Conservation (phyloP, 352 stramenopile species). For the Phytopythium aichiense region DNA sequence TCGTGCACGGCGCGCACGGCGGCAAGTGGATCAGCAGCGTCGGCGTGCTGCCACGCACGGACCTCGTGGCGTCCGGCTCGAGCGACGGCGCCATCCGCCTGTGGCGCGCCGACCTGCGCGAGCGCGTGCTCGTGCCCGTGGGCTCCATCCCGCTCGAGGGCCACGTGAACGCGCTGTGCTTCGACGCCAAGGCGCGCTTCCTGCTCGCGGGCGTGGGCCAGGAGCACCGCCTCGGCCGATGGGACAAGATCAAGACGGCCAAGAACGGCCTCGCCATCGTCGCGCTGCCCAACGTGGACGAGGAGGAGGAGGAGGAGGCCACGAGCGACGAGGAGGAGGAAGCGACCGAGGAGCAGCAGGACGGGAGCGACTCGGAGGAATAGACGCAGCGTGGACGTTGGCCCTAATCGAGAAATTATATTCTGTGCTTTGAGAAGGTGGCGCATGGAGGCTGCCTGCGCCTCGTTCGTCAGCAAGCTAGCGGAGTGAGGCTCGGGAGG, state of each 20-base stretch:
- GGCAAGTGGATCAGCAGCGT: constrained; percentile 90
- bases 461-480: constrained; percentile 6
- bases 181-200: constrained; percentile 83
- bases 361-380: constrained; percentile 4
- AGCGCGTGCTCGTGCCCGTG: constrained; percentile 60
- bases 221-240: constrained; percentile 91
- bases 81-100: constrained; percentile 90
- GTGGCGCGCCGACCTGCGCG: constrained; percentile 84
- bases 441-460: background rate
- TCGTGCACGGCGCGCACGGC: constrained; percentile 84
- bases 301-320: constrained; percentile 22
- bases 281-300: constrained; percentile 65
- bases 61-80: constrained; percentile 90
- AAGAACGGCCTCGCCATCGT: constrained; percentile 91
- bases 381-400: background rate
- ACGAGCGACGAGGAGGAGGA: constrained; percentile 31
- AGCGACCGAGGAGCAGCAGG: constrained; percentile 15
- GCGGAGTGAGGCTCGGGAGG: constrained; percentile 1
- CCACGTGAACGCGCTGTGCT: constrained; percentile 69
- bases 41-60: constrained; percentile 84
- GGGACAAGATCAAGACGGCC: constrained; percentile 82
- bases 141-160: constrained; percentile 66
- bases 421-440: background rate
- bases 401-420: constrained; percentile 7
- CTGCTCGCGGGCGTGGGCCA: constrained; percentile 88